A percentile compares a stretch with the other conserved stretches of the same genome.
phyloP scores from a whole-genome alignment of 2,329 filamentous ascomycete genomes.

The Colletotrichum sp. region DNA sequence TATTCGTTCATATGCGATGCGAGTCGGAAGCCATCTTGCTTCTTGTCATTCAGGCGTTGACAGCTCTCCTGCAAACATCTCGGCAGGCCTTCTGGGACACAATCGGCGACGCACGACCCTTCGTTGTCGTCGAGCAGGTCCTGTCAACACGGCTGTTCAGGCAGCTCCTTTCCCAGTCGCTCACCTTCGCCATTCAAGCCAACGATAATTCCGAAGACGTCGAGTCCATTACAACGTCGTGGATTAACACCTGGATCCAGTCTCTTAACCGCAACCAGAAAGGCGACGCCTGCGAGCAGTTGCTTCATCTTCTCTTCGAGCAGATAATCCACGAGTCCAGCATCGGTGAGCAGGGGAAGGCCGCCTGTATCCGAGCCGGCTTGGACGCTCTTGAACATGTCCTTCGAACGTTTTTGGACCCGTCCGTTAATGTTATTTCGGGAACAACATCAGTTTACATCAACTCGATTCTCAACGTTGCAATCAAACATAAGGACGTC shows the following conservation, averaged over 20 bases:
- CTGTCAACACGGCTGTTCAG: conserved; percentile 74
- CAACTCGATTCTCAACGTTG: conserved; percentile 69
- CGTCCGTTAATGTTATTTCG: conserved; percentile 38
- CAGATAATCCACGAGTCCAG: conserved; percentile 60
- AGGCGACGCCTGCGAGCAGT: conserved; percentile 79
- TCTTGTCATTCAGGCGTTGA: conserved; percentile 73
- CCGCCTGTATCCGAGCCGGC: conserved; percentile 68
- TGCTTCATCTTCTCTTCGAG: conserved; percentile 77
- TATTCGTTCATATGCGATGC: conserved; percentile 60
- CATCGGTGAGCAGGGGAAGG: conserved; percentile 62
- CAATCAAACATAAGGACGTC: conserved; percentile 66
- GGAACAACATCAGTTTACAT: conserved; percentile 66
- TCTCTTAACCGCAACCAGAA: conserved; percentile 80
- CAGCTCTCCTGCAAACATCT: conserved; percentile 74
- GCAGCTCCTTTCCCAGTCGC: conserved; percentile 65
- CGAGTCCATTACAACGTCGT: conserved; percentile 72
- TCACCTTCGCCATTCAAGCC: conserved; percentile 54
- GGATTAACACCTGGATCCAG: conserved; percentile 78
- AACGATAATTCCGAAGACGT: conserved; percentile 50
- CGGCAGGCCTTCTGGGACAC: conserved; percentile 87
- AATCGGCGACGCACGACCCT: conserved; percentile 80
- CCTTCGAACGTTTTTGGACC: conserved; percentile 59
- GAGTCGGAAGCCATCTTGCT: conserved; percentile 65
- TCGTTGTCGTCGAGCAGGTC: conserved; percentile 82
- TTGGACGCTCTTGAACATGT: conserved; percentile 65